Evolutionary conservation across 805 yeast genomes (phyloP).

Genomic region (Limtongia smithiae): DNA sequence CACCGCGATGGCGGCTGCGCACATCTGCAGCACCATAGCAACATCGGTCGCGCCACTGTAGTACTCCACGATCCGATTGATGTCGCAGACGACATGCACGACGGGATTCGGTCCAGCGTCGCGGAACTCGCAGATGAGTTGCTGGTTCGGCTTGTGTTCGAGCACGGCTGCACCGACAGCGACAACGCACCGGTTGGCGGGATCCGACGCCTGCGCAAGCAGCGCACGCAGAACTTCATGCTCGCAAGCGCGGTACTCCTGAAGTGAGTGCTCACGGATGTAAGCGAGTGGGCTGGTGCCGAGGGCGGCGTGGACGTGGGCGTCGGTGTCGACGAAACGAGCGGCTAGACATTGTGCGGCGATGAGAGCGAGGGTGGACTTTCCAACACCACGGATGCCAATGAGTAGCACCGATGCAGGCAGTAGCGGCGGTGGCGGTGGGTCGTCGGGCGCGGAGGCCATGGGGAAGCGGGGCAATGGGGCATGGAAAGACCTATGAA

Average conservation of each 20-base stretch:
- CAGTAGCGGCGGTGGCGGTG: too few relatives aligned
- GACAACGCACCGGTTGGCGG: slow-evolving; percentile 57
- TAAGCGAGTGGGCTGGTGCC: slow-evolving; percentile 40
- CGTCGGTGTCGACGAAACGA: slow-evolving; percentile 70
- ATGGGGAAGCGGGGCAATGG: too few relatives aligned
- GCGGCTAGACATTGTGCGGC: slow-evolving; percentile 67
- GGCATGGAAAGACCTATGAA: too few relatives aligned
- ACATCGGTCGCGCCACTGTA: slow-evolving; percentile 70
- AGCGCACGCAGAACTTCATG: slow-evolving; percentile 50
- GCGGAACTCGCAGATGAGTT: slow-evolving; percentile 52
- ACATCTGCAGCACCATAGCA: slow-evolving; percentile 81
- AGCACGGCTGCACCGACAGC: slow-evolving; percentile 95
- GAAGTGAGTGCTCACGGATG: slow-evolving; percentile 79
- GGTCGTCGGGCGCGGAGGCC: slow-evolving; percentile 5
- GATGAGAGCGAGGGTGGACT: slow-evolving; percentile 79
- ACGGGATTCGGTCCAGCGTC: slow-evolving; percentile 80
- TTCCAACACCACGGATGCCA: slow-evolving; percentile 98
- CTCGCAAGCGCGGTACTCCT: slow-evolving; percentile 71
- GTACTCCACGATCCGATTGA: slow-evolving; percentile 72
- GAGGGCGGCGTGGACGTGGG: slow-evolving; percentile 54
- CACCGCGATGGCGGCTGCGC: slow-evolving; percentile 66
- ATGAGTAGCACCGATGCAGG: slow-evolving; percentile 42
- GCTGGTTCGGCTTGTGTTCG: slow-evolving; percentile 66
- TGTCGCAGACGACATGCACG: slow-evolving; percentile 81
- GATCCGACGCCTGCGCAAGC: slow-evolving; percentile 40